phyloP scores from a whole-genome alignment of 2,329 filamentous ascomycete species.

The Magnaporthiopsis incrustans region DNA sequence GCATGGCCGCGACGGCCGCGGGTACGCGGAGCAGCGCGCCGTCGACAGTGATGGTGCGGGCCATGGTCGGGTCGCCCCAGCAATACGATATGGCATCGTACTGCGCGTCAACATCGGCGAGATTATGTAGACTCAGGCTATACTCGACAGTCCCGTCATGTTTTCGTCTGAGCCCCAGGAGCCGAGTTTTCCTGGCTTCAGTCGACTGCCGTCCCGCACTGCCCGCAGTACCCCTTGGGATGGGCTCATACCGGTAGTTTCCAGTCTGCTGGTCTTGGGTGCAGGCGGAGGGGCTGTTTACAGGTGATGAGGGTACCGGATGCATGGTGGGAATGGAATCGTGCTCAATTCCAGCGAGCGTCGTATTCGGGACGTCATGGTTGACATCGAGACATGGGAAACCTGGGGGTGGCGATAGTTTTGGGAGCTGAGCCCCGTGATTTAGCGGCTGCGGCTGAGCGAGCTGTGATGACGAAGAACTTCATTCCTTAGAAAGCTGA shows the following conservation, averaged over 20 bases:
- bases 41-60: not conserved
- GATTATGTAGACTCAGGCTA: not conserved
- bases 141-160: not conserved
- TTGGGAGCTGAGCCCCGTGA: too few species aligned
- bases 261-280: not conserved
- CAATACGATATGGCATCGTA: slow-evolving; percentile 1
- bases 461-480: too few species aligned
- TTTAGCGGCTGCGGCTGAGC: too few species aligned
- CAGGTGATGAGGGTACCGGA: too few species aligned
- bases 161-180: not conserved
- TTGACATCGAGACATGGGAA: not conserved
- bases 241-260: not conserved
- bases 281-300: not conserved
- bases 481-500: too few species aligned
- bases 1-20: not conserved
- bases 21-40: not conserved
- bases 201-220: not conserved
- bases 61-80: not conserved
- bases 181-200: not conserved
- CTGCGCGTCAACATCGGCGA: not conserved
- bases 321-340: not conserved
- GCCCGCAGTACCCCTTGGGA: not conserved
- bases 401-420: not conserved
- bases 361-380: not conserved
- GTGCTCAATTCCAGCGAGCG: not conserved